Percentiles rank a stretch among this genome's conserved stretches.
Conservation (phyloP, 129 eudicot species). For the Smallanthus sonchifolius region DNA sequence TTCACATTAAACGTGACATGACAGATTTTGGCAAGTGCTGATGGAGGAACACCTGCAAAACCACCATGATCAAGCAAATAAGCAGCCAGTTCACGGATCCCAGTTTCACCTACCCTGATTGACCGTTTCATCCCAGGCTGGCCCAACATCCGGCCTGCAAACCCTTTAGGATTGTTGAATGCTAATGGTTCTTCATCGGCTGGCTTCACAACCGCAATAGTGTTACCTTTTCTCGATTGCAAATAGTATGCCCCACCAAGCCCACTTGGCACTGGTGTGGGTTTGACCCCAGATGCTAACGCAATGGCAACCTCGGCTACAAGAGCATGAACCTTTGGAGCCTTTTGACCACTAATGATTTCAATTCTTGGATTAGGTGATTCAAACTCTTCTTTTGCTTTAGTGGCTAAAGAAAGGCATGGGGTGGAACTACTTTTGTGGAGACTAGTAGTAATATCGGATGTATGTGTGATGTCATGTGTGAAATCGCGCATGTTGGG, state of each 20-base stretch:
- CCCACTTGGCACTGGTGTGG: conserved; percentile 70
- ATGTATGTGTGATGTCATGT: conserved; percentile 41
- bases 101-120: conserved; percentile 81
- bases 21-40: conserved; percentile 75
- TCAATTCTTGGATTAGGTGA: conserved; percentile 54
- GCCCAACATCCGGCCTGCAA: conserved; percentile 81
- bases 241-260: conserved; percentile 88
- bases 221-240: conserved; percentile 46
- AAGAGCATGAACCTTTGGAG: conserved; percentile 64
- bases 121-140: conserved; percentile 90
- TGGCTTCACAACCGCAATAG: conserved; percentile 87
- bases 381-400: conserved; percentile 39
- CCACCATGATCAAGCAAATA: conserved; percentile 90
- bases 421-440: conserved; percentile 92
- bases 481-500: conserved; percentile 53
- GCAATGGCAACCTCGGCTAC: conserved; percentile 92
- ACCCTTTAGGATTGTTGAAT: conserved; percentile 83
- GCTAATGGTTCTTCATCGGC: conserved; percentile 94
- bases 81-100: conserved; percentile 87
- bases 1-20: conserved; percentile 51
- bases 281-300: conserved; percentile 69
- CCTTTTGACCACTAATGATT: conserved; percentile 62
- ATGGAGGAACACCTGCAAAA: conserved; percentile 89
- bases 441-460: conserved; percentile 44
- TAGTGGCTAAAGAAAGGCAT: conserved; percentile 57